Conservation (phyloP, 2,329 filamentous ascomycete genomes). For the Didymella glomerata region DNA sequence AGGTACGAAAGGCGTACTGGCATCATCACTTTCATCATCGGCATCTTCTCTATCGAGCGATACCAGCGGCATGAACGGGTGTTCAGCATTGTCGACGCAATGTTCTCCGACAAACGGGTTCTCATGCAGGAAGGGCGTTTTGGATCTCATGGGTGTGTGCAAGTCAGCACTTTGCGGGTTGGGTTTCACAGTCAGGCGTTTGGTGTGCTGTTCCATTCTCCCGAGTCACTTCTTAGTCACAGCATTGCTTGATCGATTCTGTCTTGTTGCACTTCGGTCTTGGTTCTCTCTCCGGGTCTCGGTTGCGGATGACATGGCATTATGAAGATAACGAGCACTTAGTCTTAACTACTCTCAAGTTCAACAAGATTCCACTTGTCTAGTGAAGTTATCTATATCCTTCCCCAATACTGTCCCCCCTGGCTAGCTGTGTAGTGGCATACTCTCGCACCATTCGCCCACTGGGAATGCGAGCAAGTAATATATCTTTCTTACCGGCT, state of each 20-base stretch:
- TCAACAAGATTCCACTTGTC: background rate
- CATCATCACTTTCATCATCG: constrained; percentile 24
- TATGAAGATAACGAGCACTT: constrained; percentile 37
- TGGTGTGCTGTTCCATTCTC: constrained; percentile 28
- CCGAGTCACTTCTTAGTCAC: constrained; percentile 25
- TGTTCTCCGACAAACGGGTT: constrained; percentile 28
- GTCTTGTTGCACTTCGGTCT: constrained; percentile 31
- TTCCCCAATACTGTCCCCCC: background rate
- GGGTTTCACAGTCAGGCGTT: constrained; percentile 28
- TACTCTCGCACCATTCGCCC: no score
- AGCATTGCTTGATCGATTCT: constrained; percentile 19
- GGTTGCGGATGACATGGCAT: constrained; percentile 37
- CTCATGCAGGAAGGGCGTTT: constrained; percentile 40
- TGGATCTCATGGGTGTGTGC: constrained; percentile 27
- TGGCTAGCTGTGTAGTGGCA: background rate
- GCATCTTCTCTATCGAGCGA: constrained; percentile 22
- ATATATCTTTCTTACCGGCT: background rate
- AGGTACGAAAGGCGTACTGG: constrained; percentile 37
- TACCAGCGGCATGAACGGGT: constrained; percentile 23
- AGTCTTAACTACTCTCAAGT: constrained; percentile 28
- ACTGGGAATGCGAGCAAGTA: no score
- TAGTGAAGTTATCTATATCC: background rate
- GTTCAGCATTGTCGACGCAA: constrained; percentile 27
- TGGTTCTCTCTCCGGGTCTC: constrained; percentile 30
- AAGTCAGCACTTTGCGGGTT: constrained; percentile 25